phyloP scores from a whole-genome alignment of 192 early-diverging fungal genomes.

The Chytriomyces hyalinus region DNA sequence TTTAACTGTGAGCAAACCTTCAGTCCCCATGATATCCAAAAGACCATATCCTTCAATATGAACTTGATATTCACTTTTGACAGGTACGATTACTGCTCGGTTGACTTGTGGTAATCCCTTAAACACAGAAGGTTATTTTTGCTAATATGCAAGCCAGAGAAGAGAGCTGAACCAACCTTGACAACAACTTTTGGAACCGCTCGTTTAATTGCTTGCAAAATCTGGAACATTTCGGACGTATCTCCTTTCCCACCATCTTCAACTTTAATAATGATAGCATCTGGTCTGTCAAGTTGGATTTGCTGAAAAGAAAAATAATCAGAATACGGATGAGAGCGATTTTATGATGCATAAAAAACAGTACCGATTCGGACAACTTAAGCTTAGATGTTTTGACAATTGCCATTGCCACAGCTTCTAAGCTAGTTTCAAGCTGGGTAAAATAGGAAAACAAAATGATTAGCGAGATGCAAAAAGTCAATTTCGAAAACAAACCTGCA shows the following conservation, averaged over 20 bases:
- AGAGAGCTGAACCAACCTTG: conserved; percentile 55
- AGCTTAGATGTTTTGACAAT: conserved; percentile 83
- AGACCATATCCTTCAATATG: conserved; percentile 94
- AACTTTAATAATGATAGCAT: conserved; percentile 47
- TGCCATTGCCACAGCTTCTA: conserved; percentile 76
- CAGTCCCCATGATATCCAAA: conserved; percentile 91
- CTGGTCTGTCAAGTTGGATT: conserved; percentile 46
- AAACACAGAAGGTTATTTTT: background rate
- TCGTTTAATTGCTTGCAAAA: conserved; percentile 83
- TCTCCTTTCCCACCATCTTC: conserved; percentile 39
- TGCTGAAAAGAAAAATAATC: conserved; percentile 34
- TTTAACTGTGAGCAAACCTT: conserved; percentile 60
- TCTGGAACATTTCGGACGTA: conserved; percentile 68
- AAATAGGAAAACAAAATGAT: conserved; percentile 15
- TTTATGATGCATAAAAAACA: background rate
- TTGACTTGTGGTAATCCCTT: conserved; percentile 81
- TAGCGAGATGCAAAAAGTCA: background rate
- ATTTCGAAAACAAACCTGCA: conserved; percentile 62
- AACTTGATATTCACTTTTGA: conserved; percentile 55
- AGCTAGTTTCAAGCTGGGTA: conserved; percentile 78
- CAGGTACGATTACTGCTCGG: conserved; percentile 85
- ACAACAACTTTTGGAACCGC: conserved; percentile 84
- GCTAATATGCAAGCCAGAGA: background rate
- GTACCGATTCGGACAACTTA: conserved; percentile 76
- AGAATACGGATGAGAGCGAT: background rate